Evolutionary conservation across 139 green algal genomes (phyloP).

Genomic region (Spirogloea muscicola): DNA sequence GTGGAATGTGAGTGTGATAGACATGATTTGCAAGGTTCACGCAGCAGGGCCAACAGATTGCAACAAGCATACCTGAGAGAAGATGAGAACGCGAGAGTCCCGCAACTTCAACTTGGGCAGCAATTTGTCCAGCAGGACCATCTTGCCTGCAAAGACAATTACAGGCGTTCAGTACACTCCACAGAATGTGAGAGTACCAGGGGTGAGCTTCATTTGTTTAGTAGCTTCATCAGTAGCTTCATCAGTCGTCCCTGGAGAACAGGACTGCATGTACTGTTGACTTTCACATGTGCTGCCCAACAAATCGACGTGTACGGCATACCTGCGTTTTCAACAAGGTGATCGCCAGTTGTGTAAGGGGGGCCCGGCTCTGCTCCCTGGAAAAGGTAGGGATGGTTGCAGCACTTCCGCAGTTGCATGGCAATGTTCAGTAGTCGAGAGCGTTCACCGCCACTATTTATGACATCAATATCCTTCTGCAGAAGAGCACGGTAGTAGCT

Average conservation of each 20-base stretch:
- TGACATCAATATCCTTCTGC: conserved; percentile 91
- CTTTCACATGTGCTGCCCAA: too few species aligned
- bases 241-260: too few species aligned
- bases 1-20: background rate
- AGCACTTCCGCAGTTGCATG: conserved; percentile 99
- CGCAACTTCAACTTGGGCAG: conserved; percentile 74
- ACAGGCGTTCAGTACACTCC: too few species aligned
- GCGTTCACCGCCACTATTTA: conserved; percentile 72
- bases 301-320: background rate
- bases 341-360: conserved; percentile 84
- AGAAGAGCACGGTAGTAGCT: conserved; percentile 45
- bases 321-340: conserved; percentile 74
- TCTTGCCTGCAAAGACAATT: too few species aligned
- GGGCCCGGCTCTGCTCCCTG: conserved; percentile 73
- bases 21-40: too few species aligned
- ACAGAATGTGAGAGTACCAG: too few species aligned
- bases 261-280: too few species aligned
- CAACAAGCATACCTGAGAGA: conserved; percentile 56
- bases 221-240: too few species aligned
- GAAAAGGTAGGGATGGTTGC: conserved; percentile 93
- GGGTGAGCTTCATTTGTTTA: too few species aligned
- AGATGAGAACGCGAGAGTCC: conserved; percentile 83
- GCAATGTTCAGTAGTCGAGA: conserved; percentile 97
- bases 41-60: background rate
- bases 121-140: conserved; percentile 89